Evolutionary conservation across 345 rosid genomes (phyloP).

Genomic region (Anacardium occidentale): DNA sequence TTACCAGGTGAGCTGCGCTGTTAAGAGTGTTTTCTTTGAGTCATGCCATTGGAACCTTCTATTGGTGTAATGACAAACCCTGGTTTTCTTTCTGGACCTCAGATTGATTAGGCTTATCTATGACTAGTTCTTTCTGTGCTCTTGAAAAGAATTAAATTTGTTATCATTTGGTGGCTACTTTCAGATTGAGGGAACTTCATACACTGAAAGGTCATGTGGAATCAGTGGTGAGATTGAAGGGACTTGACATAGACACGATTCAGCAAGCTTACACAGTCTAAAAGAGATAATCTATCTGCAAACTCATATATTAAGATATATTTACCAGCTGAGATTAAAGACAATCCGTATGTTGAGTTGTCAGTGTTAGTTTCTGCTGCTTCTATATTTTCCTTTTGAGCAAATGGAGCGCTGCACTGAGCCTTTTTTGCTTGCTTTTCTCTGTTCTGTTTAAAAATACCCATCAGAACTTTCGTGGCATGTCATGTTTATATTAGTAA

Average conservation of each 20-base stretch:
- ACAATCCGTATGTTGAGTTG: constrained; percentile 17
- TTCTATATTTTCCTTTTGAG: neutral
- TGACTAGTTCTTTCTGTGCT: neutral
- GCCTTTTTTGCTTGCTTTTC: neutral
- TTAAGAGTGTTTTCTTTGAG: neutral
- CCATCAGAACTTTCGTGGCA: constrained; percentile 8
- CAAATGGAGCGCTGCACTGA: constrained; percentile 4
- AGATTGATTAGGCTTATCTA: neutral
- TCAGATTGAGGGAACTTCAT: constrained; percentile 89
- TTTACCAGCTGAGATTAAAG: constrained; percentile 16
- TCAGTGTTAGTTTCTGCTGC: neutral
- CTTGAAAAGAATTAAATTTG: neutral
- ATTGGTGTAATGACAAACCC: no score
- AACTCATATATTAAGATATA: neutral
- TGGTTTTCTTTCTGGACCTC: no score
- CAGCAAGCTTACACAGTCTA: constrained; percentile 95
- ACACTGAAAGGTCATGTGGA: constrained; percentile 96
- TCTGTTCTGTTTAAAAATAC: neutral
- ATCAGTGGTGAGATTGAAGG: constrained; percentile 90
- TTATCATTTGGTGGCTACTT: constrained; percentile 8
- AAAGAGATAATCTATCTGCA: constrained; percentile 1
- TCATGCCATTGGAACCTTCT: neutral
- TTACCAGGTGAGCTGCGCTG: constrained; percentile 59
- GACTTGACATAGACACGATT: constrained; percentile 93
- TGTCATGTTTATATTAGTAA: constrained; percentile 17